Base-by-base conservation (phyloP, 1,139 yeast species). In the Kodamaea fungicola region DNA sequence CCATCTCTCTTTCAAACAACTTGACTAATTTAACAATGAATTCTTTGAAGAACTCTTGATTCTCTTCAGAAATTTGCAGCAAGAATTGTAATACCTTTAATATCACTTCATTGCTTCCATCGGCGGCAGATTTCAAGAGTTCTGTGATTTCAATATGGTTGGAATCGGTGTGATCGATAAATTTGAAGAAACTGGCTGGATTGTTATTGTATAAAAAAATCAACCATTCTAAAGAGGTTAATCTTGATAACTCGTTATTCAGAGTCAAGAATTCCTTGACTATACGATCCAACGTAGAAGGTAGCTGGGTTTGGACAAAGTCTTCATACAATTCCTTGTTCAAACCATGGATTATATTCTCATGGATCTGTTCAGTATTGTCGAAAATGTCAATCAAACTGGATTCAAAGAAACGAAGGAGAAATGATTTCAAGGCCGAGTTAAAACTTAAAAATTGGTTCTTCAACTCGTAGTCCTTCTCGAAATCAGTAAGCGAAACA, bases 191-290 rank as follows among this genome's bases (percentile, higher is more conserved):
- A 50, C 76, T 72, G 22, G 74, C 63, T 0, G 94, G 87, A 31
- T 83, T 83, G 47, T 81, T 81, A 25, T 80, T 74, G 52, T 90
- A 94, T 32, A 94, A 69, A 72, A 88, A 80, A 21, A 83, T 81
- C 27, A 94, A 68, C 98, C 98, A 94, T 47, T 90, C 96, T 32
- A 94, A 66, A 12, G 95, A 85, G 0, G 95, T 89, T 12, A 89
- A 74, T 45, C 94, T 71, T 0, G 97, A 86, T 26, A 83, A 78
- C 46, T 88, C 96, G 49, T 87, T 83, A 40, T 57, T 43, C 8
- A 64, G 59, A 24, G 61, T 58, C 22, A 67, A 54, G 41, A 67
- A 69, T 45, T 67, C 72, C 30, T 57, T 53, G 51, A 64, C 61
- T 8, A 69, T 65, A 2, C 59, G 56, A 24, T 59, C 57, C 30